Evolutionary conservation across 257 asterid genomes (phyloP).

Genomic region (Solanum clarkiae): DNA sequence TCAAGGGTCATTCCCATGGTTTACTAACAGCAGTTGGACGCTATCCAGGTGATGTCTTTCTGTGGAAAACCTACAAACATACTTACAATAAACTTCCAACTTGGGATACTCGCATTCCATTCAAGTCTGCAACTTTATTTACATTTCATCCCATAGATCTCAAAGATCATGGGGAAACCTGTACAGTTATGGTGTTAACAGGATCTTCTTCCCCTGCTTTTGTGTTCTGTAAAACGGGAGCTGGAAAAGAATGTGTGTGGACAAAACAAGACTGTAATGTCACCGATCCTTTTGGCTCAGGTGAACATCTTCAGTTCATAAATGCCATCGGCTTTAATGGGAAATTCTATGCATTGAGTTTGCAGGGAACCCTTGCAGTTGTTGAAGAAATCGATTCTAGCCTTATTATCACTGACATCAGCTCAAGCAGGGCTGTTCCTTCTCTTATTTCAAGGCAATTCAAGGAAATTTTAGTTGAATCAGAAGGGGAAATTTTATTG

Average conservation of each 20-base stretch:
- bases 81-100: not conserved
- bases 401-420: not conserved
- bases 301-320: not conserved
- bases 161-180: not conserved
- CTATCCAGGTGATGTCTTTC: not conserved
- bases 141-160: not conserved
- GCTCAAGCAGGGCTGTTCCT: slow-evolving; percentile 16
- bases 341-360: slow-evolving; percentile 7
- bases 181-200: not conserved
- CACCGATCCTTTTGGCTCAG: slow-evolving; percentile 1
- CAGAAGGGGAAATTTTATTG: slow-evolving; percentile 15
- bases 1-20: slow-evolving; percentile 12
- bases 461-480: slow-evolving; percentile 20
- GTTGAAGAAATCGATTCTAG: slow-evolving; percentile 5
- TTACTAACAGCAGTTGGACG: not conserved
- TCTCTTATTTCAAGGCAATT: not conserved
- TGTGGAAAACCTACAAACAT: not conserved
- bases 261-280: not conserved
- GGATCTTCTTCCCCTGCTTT: slow-evolving; percentile 3
- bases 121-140: slow-evolving; percentile 1
- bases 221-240: not conserved
- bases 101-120: not conserved
- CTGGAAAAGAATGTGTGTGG: not conserved
- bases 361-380: slow-evolving; percentile 6
- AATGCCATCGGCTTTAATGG: slow-evolving; percentile 2